phyloP scores from a whole-genome alignment of 1,139 yeast genomes.

The Debaryomycetaceae sp. region DNA sequence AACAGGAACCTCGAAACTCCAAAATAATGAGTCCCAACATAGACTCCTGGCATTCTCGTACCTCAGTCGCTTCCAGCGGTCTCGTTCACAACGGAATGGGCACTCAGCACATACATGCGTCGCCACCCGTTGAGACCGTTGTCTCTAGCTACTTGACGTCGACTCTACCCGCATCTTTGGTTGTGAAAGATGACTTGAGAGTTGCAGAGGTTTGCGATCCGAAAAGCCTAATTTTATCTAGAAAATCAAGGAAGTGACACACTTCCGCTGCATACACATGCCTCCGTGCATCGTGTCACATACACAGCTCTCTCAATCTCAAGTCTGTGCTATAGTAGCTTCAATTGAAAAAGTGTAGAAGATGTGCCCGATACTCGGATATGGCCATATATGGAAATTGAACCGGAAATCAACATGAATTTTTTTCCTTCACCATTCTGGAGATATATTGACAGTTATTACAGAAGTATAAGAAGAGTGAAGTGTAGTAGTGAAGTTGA shows the following conservation, averaged over 20 bases:
- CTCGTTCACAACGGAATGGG: not conserved
- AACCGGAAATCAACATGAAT: not conserved
- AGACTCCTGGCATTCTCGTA: not conserved
- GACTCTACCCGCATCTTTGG: not conserved
- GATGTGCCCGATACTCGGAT: not conserved
- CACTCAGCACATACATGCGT: not conserved
- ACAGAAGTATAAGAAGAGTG: not conserved
- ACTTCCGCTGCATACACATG: not conserved
- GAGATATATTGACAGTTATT: not conserved
- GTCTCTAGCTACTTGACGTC: not conserved
- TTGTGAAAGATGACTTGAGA: not conserved
- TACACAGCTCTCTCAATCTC: too few species aligned
- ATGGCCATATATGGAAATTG: not conserved
- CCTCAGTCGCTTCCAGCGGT: not conserved
- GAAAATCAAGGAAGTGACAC: not conserved
- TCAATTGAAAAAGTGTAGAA: not conserved
- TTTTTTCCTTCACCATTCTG: not conserved
- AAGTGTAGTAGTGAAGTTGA: not conserved
- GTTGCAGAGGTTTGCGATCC: not conserved
- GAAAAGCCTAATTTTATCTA: not conserved
- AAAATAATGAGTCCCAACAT: not conserved
- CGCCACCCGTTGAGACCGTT: not conserved
- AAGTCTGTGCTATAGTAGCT: too few species aligned
- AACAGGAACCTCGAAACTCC: not conserved
- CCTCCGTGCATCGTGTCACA: too few species aligned